Percentiles rank a stretch among this genome's conserved stretches.
Evolutionary conservation across 805 yeast species (phyloP).

Genomic region (Wickerhamiella shivajii): DNA sequence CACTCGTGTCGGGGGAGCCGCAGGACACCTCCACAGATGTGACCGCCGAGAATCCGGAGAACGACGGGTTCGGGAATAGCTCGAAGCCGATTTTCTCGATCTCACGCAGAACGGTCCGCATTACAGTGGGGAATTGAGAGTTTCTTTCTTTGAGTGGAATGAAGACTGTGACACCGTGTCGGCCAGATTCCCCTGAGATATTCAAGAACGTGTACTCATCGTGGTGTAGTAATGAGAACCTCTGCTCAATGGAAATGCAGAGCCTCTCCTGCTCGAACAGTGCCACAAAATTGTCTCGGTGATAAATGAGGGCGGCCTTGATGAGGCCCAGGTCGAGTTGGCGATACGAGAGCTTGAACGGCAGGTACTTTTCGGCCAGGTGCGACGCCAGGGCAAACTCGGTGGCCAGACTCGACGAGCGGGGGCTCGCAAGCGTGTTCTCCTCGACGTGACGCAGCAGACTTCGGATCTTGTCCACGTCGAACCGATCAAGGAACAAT

Average conservation of each 20-base stretch:
- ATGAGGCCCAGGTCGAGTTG: conserved; percentile 1
- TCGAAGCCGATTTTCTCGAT: conserved; percentile 1
- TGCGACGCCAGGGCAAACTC: conserved; percentile 4
- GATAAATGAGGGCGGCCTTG: neutral
- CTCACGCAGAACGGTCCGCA: conserved; percentile 2
- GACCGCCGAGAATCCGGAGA: conserved; percentile 1
- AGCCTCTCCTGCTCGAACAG: neutral
- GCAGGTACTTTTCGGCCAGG: conserved; percentile 2
- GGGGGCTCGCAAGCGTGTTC: neutral
- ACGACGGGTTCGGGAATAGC: conserved; percentile 1
- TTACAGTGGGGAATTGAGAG: neutral
- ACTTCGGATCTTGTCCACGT: conserved; percentile 3
- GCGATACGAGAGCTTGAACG: conserved; percentile 1
- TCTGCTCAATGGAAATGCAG: conserved; percentile 3
- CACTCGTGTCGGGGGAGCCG: too few species aligned
- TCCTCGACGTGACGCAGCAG: conserved; percentile 4
- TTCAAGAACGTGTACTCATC: conserved; percentile 1
- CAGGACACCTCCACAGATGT: too few species aligned
- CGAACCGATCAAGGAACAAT: conserved; percentile 3
- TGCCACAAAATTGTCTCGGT: conserved; percentile 1
- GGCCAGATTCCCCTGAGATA: neutral
- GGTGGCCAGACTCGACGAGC: neutral
- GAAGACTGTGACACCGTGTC: conserved; percentile 5
- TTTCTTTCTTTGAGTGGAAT: conserved; percentile 1
- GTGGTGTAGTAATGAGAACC: conserved; percentile 2